Evolutionary conservation across 2,329 filamentous ascomycete genomes (phyloP).

Genomic region (Penicillium sp.): DNA sequence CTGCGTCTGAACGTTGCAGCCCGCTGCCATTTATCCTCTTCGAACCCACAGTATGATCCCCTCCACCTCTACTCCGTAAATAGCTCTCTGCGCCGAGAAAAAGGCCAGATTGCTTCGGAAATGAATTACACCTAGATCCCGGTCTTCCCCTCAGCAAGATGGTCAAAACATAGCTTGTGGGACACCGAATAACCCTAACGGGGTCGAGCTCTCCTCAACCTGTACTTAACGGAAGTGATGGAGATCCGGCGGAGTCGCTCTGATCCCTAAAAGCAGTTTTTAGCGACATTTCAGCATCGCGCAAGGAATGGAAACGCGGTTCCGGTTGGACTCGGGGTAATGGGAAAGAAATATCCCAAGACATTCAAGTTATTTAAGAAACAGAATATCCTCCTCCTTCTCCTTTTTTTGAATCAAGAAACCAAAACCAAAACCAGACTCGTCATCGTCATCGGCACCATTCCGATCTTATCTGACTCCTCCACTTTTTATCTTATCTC

Average conservation of each 20-base stretch:
- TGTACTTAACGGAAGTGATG: slow-evolving; percentile 50
- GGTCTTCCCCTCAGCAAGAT: slow-evolving; percentile 7
- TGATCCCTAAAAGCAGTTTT: slow-evolving; percentile 50
- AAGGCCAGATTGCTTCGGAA: neutral
- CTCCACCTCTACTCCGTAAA: no score
- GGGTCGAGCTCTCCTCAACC: slow-evolving; percentile 43
- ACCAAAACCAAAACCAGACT: neutral
- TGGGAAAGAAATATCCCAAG: neutral
- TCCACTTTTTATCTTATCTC: slow-evolving; percentile 24
- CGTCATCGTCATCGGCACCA: neutral
- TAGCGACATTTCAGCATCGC: slow-evolving; percentile 34
- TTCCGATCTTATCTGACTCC: neutral
- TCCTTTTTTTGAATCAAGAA: neutral
- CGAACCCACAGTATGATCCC: neutral
- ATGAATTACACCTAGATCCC: slow-evolving; percentile 14
- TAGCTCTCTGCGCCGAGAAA: neutral
- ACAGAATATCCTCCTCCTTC: neutral
- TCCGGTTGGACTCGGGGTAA: slow-evolving; percentile 11
- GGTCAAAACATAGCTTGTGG: slow-evolving; percentile 25
- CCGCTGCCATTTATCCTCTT: neutral
- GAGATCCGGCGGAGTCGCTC: slow-evolving; percentile 25
- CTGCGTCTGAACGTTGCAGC: no score
- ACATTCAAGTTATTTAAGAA: slow-evolving; percentile 11
- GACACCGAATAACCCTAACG: slow-evolving; percentile 26
- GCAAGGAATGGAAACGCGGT: slow-evolving; percentile 16